Evolutionary conservation across 2,329 filamentous ascomycete genomes (phyloP).

Genomic region (Ustulina deusta): DNA sequence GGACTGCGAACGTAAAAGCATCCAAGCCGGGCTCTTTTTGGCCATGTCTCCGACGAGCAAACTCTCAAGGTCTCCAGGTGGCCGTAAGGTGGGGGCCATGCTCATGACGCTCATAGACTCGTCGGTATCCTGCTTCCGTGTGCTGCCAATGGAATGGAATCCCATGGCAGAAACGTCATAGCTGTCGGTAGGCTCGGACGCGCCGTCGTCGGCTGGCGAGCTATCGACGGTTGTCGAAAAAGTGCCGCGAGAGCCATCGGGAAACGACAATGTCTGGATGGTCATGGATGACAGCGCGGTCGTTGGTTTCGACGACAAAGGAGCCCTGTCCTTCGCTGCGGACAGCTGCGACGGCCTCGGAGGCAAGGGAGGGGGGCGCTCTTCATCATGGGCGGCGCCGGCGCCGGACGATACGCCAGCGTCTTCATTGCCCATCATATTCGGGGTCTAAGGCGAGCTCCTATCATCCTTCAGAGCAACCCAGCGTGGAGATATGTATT

Average conservation of each 20-base stretch:
- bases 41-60: conserved; percentile 79
- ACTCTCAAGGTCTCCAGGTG: conserved; percentile 81
- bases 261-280: conserved; percentile 80
- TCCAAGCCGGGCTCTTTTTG: conserved; percentile 76
- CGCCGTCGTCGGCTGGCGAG: conserved; percentile 45
- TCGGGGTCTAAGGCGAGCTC: conserved; percentile 24
- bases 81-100: conserved; percentile 72
- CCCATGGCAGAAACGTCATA: conserved; percentile 41
- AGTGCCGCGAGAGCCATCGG: conserved; percentile 75
- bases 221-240: conserved; percentile 61
- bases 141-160: conserved; percentile 44
- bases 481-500: conserved; percentile 13
- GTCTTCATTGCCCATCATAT: conserved; percentile 51
- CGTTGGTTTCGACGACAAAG: conserved; percentile 74
- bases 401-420: conserved; percentile 47
- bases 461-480: conserved; percentile 42
- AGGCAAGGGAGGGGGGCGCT: conserved; percentile 67
- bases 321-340: conserved; percentile 51
- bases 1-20: conserved; percentile 72
- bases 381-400: conserved; percentile 53
- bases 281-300: conserved; percentile 87
- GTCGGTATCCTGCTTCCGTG: conserved; percentile 62
- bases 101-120: conserved; percentile 76
- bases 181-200: conserved; percentile 51
- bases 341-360: conserved; percentile 56